These are phyloP conservation scores for Salvia sclarea DNA, from an alignment of 305 asterid species.

Conservation along the genomic window DNA sequence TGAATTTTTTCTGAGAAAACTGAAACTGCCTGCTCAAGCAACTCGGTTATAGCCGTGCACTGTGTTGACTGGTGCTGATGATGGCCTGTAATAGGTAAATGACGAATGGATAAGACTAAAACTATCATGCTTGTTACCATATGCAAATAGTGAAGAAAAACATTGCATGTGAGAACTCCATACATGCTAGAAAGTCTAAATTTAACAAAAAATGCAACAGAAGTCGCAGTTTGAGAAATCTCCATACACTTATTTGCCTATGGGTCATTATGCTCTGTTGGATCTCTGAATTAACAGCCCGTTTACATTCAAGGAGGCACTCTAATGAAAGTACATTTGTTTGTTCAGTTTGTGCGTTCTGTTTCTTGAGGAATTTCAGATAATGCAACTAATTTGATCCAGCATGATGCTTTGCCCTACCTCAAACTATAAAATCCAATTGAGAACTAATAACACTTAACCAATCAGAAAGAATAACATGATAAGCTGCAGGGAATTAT, in stretches of 20 bases:
- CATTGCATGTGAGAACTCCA: no score
- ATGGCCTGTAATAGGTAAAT: conserved; percentile 50
- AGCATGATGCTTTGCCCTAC: neutral
- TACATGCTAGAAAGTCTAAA: neutral
- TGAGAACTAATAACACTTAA: neutral
- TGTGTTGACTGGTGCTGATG: conserved; percentile 46
- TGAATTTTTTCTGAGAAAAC: conserved; percentile 56
- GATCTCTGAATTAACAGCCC: neutral
- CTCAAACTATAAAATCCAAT: neutral
- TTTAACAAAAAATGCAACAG: neutral
- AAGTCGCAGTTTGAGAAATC: neutral
- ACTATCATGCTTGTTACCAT: no score
- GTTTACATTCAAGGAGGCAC: neutral
- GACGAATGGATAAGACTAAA: neutral
- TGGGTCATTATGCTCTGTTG: neutral
- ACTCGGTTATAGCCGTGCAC: conserved; percentile 45
- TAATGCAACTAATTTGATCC: neutral
- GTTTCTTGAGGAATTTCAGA: neutral
- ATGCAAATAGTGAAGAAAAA: no score
- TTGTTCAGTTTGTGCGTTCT: neutral
- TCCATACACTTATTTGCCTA: neutral
- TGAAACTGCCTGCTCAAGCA: conserved; percentile 62
- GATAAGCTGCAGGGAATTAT: neutral
- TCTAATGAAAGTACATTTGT: neutral
- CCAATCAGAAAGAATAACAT: neutral